Conservation (phyloP, 805 yeast species). For the Hanseniaspora lachancei region DNA sequence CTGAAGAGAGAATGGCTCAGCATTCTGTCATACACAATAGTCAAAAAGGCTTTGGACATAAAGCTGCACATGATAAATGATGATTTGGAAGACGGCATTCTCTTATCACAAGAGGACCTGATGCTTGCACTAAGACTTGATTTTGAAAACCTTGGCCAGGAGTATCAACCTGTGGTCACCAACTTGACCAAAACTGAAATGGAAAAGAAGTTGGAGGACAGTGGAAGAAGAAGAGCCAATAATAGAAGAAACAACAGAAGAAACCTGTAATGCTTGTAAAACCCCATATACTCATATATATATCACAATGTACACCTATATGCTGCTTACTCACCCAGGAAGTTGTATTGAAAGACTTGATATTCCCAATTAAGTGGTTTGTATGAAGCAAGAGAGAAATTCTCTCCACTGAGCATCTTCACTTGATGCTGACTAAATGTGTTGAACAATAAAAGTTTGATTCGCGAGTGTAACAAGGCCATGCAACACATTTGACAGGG, state of each 20-base stretch:
- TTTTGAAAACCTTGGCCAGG: conserved; percentile 60
- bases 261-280: conserved; percentile 25
- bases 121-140: conserved; percentile 37
- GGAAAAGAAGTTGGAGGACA: conserved; percentile 83
- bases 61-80: conserved; percentile 76
- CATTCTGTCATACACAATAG: conserved; percentile 75
- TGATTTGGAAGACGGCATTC: conserved; percentile 42
- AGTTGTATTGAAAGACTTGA: conserved; percentile 51
- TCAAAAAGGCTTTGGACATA: conserved; percentile 62
- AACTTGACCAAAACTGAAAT: conserved; percentile 81
- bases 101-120: not conserved
- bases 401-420: conserved; percentile 47
- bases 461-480: conserved; percentile 88
- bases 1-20: conserved; percentile 73
- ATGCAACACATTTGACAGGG: conserved; percentile 95
- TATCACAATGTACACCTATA: too few relatives aligned
- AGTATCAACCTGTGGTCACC: conserved; percentile 83
- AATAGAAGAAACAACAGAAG: conserved; percentile 87
- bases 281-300: too few relatives aligned
- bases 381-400: conserved; percentile 63
- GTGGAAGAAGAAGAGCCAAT: conserved; percentile 55
- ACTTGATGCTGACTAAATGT: conserved; percentile 27
- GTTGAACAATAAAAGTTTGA: conserved; percentile 53
- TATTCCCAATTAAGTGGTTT: conserved; percentile 74
- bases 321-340: not conserved